phyloP scores from a whole-genome alignment of 305 asterid genomes.

The Rubia peregrina region DNA sequence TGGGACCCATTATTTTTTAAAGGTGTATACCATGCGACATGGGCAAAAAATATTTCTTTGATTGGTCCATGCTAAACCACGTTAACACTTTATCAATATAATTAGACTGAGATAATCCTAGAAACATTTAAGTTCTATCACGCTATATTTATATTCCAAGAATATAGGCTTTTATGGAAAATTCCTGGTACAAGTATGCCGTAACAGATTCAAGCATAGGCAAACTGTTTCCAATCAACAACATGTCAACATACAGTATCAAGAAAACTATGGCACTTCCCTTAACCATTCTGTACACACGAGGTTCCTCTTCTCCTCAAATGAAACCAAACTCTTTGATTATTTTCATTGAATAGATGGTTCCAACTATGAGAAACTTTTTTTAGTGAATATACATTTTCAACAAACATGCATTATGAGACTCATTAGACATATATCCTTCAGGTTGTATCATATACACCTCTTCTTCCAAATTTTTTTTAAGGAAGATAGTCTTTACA shows the following conservation, averaged over 20 bases:
- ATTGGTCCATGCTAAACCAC: no score
- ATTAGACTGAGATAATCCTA: no score
- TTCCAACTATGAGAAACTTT: not conserved
- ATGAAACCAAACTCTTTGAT: not conserved
- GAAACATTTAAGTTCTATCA: not conserved
- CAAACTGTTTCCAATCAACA: not conserved
- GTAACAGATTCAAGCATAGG: not conserved
- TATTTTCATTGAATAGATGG: not conserved
- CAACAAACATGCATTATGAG: not conserved
- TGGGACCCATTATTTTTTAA: not conserved
- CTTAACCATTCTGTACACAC: not conserved
- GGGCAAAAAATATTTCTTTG: not conserved
- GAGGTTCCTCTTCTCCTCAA: not conserved
- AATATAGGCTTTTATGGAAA: not conserved
- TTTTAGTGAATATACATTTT: not conserved
- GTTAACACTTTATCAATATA: not conserved
- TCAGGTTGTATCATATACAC: conserved; percentile 1
- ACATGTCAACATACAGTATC: not conserved
- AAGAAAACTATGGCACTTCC: not conserved
- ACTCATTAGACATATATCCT: not conserved
- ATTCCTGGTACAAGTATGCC: not conserved
- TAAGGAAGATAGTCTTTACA: not conserved
- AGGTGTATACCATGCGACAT: not conserved
- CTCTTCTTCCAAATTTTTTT: not conserved
- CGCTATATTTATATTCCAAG: not conserved